Conservation (phyloP, 768 basidiomycete species). For the Exsudoporus frostii region DNA sequence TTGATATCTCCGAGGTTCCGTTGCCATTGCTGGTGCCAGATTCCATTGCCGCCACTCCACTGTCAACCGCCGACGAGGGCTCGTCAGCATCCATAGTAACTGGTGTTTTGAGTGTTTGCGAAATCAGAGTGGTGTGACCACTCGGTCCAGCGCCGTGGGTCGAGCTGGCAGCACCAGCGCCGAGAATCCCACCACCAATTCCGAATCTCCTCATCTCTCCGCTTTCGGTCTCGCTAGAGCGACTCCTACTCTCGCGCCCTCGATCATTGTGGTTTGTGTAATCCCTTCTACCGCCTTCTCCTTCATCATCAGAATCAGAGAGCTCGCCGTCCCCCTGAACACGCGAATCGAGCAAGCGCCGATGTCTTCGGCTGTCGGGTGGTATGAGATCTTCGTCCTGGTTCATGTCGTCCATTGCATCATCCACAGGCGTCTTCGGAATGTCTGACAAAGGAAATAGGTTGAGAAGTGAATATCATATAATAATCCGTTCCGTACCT, state of each 20-base stretch:
- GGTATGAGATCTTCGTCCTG: conserved; percentile 82
- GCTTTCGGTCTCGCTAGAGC: conserved; percentile 42
- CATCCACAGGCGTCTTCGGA: conserved; percentile 81
- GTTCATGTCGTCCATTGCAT: conserved; percentile 73
- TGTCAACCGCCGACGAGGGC: conserved; percentile 16
- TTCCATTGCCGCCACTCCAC: conserved; percentile 15
- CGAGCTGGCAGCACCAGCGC: conserved; percentile 49
- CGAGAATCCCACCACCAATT: conserved; percentile 69
- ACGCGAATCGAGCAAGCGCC: conserved; percentile 73
- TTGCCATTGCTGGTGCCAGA: conserved; percentile 14
- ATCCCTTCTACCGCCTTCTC: conserved; percentile 78
- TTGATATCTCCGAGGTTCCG: conserved; percentile 15
- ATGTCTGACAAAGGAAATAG: conserved; percentile 52
- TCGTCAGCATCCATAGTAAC: conserved; percentile 37
- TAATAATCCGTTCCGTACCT: conserved; percentile 42
- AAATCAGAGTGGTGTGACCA: conserved; percentile 50
- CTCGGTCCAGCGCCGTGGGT: conserved; percentile 78
- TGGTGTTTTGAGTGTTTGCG: conserved; percentile 26
- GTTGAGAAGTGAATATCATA: background rate
- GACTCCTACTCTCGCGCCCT: conserved; percentile 41
- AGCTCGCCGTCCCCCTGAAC: conserved; percentile 85
- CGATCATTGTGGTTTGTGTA: conserved; percentile 56
- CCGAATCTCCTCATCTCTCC: conserved; percentile 55
- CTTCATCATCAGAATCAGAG: conserved; percentile 98
- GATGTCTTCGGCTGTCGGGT: conserved; percentile 72